phyloP scores from a whole-genome alignment of 1,139 yeast genomes.

The Lipomyces yarrowii region DNA sequence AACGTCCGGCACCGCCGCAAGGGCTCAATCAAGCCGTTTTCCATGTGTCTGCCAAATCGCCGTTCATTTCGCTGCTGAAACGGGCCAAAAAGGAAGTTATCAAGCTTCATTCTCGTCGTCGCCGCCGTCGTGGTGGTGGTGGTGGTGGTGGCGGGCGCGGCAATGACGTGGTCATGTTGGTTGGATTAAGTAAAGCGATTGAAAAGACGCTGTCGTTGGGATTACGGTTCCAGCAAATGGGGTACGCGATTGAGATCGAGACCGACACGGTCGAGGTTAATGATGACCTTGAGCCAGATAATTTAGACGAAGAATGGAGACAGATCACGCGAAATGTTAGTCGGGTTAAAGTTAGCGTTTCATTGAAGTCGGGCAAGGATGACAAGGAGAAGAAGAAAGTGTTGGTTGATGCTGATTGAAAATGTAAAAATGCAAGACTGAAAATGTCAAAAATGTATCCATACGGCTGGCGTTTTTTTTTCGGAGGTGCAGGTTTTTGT shows the following conservation, averaged over 20 bases:
- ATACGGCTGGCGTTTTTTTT: background rate
- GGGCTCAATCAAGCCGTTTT: conserved; percentile 2
- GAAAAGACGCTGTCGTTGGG: conserved; percentile 27
- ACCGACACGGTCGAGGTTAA: conserved; percentile 14
- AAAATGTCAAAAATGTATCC: background rate
- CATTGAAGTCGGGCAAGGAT: conserved; percentile 3
- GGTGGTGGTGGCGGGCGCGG: too few relatives aligned
- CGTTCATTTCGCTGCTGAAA: conserved; percentile 28
- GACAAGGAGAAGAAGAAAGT: background rate
- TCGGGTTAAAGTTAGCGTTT: conserved; percentile 1
- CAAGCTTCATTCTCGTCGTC: conserved; percentile 7
- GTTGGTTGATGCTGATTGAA: background rate
- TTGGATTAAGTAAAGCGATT: conserved; percentile 26
- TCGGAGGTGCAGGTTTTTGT: background rate
- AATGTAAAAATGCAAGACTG: background rate
- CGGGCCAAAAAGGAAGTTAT: conserved; percentile 22
- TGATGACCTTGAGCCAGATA: conserved; percentile 16
- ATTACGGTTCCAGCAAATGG: conserved; percentile 22
- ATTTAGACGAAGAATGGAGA: background rate
- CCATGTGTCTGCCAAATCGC: conserved; percentile 23
- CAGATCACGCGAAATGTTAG: conserved; percentile 7
- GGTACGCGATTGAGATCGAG: conserved; percentile 14
- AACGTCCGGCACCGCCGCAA: conserved; percentile 1
- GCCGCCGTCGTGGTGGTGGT: too few relatives aligned
- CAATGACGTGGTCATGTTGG: conserved; percentile 6